Evolutionary conservation across 139 green algal genomes (phyloP).

Genomic region (Microglena sp.): DNA sequence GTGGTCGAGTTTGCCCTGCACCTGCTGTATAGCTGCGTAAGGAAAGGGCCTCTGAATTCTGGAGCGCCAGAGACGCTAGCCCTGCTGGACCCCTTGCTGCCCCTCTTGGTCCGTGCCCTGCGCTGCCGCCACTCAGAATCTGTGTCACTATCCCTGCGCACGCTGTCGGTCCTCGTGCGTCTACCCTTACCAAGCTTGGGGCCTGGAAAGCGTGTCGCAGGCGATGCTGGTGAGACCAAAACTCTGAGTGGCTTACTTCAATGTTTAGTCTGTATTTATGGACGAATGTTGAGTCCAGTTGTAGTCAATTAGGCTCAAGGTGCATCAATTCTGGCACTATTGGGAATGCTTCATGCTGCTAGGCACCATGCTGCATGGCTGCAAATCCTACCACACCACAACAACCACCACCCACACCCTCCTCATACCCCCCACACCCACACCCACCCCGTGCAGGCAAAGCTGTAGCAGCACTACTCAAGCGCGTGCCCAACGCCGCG

Average conservation of each 20-base stretch:
- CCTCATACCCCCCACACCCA: too few species aligned
- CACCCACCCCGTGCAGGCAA: conserved; percentile 23
- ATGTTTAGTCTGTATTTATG: too few species aligned
- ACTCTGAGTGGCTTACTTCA: too few species aligned
- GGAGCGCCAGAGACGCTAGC: conserved; percentile 17
- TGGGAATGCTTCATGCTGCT: too few species aligned
- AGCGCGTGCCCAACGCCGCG: conserved; percentile 33
- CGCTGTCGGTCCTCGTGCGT: conserved; percentile 38
- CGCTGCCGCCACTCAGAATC: conserved; percentile 28
- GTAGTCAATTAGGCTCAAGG: too few species aligned
- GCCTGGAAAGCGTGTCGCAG: too few species aligned
- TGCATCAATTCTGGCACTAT: too few species aligned
- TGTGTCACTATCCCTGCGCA: conserved; percentile 43
- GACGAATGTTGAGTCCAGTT: too few species aligned
- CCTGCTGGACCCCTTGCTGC: conserved; percentile 62
- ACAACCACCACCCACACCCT: too few species aligned
- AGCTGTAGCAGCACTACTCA: conserved; percentile 45
- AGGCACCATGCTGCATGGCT: too few species aligned
- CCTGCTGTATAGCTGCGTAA: conserved; percentile 39
- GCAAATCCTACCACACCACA: too few species aligned
- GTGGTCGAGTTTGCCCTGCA: conserved; percentile 71
- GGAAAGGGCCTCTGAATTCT: conserved; percentile 23
- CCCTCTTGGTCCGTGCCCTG: conserved; percentile 46
- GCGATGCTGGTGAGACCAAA: too few species aligned
- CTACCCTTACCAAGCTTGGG: conserved; percentile 47